Evolutionary conservation across 768 basidiomycete species (phyloP), one percentile per base, ranked within the genome.

Genomic region (Coprinopsis sp.): DNA sequence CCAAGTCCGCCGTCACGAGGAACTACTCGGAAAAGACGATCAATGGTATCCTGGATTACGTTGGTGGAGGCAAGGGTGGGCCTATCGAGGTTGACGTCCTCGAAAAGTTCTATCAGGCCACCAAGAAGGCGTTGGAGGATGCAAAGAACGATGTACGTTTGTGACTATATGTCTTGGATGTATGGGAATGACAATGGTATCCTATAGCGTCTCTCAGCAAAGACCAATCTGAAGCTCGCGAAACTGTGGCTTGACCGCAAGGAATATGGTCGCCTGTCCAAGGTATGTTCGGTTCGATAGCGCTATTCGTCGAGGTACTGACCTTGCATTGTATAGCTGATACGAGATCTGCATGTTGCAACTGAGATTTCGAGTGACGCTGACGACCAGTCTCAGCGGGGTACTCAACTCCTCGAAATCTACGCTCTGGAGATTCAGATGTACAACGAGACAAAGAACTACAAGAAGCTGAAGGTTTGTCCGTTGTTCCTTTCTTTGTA

Each of bases 341-440:
- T 92, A 53, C 75, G 81, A 36, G 89, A 92, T 54, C 70, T 91
- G 21, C 84, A 91, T 56, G 65, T 64, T 29, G 77, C 83, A 6
- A 89, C 87, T 5, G 70, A 71, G 19, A 71, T 76, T 11, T 67
- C 67, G 19, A 77, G 72, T 44, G 85, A 87, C 36, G 81, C 74
- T 33, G 90, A 79, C 44, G 86, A 89, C 55, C 85, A 90, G 59
- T 95, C 95, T 36, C 94, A 96, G 63, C 84, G 88, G 41, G 94
- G 94, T 11, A 96, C 95, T 1, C 85, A 96, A 52, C 74, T 98
- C 8, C 77, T 98, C 22, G 96, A 99, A 66, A 92, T 98, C 30
- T 97, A 97, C 58, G 95, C 96, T 1, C 81, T 98, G 33, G 96
- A 99, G 64, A 99, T 99, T 47, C 94, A 98, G 62, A 99, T 99